Percentiles rank a stretch among this genome's conserved stretches.
These are phyloP conservation scores for Botrytis paeoniae DNA, from an alignment of 2,329 filamentous ascomycete species.

Conservation along the genomic window DNA sequence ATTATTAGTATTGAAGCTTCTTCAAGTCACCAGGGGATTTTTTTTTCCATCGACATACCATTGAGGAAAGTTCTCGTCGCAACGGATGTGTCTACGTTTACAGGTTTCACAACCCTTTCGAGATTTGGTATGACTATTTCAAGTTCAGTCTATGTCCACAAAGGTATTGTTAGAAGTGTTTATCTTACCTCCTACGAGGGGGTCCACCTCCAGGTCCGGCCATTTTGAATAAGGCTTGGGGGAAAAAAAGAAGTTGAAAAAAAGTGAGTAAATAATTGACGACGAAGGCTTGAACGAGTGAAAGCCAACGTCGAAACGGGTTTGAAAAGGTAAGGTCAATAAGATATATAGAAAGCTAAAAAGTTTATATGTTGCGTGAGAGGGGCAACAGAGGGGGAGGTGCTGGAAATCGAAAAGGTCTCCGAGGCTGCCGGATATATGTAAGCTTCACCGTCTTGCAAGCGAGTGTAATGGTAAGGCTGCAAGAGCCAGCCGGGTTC, in stretches of 20 bases:
- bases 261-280: slow-evolving; percentile 31
- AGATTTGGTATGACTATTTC: slow-evolving; percentile 89
- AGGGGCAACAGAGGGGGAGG: slow-evolving; percentile 24
- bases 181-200: slow-evolving; percentile 63
- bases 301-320: slow-evolving; percentile 36
- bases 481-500: slow-evolving; percentile 29
- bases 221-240: slow-evolving; percentile 54
- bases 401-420: slow-evolving; percentile 24
- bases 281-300: slow-evolving; percentile 40
- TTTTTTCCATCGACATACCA: slow-evolving; percentile 58
- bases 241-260: slow-evolving; percentile 20
- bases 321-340: slow-evolving; percentile 22
- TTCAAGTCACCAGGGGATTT: not conserved
- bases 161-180: not conserved
- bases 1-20: slow-evolving; percentile 29
- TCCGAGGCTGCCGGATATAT: slow-evolving; percentile 34
- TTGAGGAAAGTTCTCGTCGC: slow-evolving; percentile 96
- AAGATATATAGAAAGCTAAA: slow-evolving; percentile 20
- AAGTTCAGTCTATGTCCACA: slow-evolving; percentile 25
- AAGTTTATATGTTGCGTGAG: slow-evolving; percentile 7
- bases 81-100: slow-evolving; percentile 95
- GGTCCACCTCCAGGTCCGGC: slow-evolving; percentile 93
- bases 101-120: slow-evolving; percentile 98
- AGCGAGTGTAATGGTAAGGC: slow-evolving; percentile 35
- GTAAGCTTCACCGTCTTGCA: slow-evolving; percentile 24